Evolutionary conservation across 768 basidiomycete genomes (phyloP).

Genomic region (Sistotremastrum suecicum): DNA sequence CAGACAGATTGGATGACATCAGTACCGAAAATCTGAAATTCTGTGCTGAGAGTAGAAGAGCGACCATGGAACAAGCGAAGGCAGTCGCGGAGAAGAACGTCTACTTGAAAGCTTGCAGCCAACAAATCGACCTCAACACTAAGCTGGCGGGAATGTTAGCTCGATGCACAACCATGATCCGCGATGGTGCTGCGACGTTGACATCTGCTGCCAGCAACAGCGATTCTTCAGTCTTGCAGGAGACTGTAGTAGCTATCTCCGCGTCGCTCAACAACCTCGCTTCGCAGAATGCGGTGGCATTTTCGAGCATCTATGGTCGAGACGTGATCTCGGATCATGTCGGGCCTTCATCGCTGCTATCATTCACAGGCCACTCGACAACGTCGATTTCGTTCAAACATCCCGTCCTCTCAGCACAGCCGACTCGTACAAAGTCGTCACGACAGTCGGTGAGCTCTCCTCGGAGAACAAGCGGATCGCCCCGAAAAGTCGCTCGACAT

Average conservation of each 20-base stretch:
- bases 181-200: conserved; percentile 25
- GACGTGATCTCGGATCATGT: conserved; percentile 46
- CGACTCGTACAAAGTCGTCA: conserved; percentile 29
- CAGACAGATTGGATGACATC: conserved; percentile 63
- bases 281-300: conserved; percentile 55
- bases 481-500: conserved; percentile 39
- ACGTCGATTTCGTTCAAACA: conserved; percentile 21
- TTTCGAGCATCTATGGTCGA: conserved; percentile 53
- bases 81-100: conserved; percentile 53
- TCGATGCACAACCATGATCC: conserved; percentile 59
- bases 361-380: conserved; percentile 36
- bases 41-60: conserved; percentile 47
- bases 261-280: conserved; percentile 37
- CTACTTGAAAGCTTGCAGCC: conserved; percentile 42
- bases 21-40: conserved; percentile 57
- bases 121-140: conserved; percentile 55
- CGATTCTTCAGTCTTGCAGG: conserved; percentile 15
- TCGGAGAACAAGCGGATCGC: conserved; percentile 15
- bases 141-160: conserved; percentile 71
- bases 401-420: background rate
- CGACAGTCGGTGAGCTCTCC: conserved; percentile 63
- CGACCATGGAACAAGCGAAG: conserved; percentile 57
- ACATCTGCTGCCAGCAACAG: background rate
- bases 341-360: conserved; percentile 22
- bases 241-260: conserved; percentile 33